A percentile compares a stretch with the other conserved stretches of the same genome.
These are phyloP conservation scores for Eucalyptus brandiana DNA, from an alignment of 345 rosid genomes.

Conservation along the genomic window DNA sequence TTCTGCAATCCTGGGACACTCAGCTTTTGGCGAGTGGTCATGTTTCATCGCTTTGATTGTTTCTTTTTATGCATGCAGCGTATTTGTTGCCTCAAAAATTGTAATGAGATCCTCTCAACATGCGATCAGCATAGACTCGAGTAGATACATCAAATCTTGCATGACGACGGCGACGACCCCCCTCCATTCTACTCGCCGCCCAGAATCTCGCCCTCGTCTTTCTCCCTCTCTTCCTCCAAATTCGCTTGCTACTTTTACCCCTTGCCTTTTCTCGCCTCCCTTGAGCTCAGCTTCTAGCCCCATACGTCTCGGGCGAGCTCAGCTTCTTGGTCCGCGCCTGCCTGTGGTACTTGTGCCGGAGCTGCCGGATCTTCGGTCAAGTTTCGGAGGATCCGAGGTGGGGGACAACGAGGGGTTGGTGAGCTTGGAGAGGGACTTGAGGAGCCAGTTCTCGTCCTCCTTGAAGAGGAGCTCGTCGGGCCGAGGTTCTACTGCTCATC, in stretches of 20 bases:
- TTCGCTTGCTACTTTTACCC: background rate
- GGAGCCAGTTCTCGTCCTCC: constrained; percentile 8
- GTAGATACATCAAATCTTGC: background rate
- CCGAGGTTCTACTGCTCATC: background rate
- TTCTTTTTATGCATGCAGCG: background rate
- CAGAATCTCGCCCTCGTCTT: background rate
- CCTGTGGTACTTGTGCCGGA: constrained; percentile 9
- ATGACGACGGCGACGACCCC: background rate
- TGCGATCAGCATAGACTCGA: background rate
- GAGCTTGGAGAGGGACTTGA: background rate
- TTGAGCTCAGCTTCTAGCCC: background rate
- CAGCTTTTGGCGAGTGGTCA: background rate
- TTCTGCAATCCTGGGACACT: too few relatives aligned
- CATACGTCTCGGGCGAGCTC: background rate
- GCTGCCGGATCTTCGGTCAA: constrained; percentile 6
- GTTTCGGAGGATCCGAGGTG: background rate
- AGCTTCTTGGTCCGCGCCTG: constrained; percentile 1
- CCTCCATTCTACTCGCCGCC: background rate
- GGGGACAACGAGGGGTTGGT: background rate
- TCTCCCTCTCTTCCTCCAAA: background rate
- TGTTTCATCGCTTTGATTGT: background rate
- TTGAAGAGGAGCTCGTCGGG: constrained; percentile 19
- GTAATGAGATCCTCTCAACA: background rate
- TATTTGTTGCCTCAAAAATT: background rate
- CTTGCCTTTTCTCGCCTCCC: background rate